phyloP scores from a whole-genome alignment of 2,329 filamentous ascomycete species.

The Orbilia oligospora region DNA sequence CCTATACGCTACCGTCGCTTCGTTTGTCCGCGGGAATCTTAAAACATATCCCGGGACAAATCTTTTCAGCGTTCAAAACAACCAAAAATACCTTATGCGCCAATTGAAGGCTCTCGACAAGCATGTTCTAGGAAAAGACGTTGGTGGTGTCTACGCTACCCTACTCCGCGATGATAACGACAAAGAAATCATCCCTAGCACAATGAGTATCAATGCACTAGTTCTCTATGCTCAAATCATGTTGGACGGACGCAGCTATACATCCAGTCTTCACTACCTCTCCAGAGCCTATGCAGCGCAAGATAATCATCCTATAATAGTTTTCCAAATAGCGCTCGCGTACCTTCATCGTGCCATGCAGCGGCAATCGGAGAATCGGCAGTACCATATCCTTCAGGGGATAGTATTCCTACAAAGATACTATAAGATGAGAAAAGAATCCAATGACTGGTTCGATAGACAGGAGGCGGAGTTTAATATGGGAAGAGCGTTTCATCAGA shows the following conservation, averaged over 20 bases:
- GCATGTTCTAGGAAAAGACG: conserved; percentile 72
- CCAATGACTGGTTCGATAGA: conserved; percentile 66
- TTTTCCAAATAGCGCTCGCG: conserved; percentile 83
- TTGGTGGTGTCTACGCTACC: conserved; percentile 64
- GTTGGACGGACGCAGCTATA: conserved; percentile 85
- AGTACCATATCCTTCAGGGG: conserved; percentile 88
- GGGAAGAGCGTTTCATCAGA: conserved; percentile 80
- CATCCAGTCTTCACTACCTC: conserved; percentile 79
- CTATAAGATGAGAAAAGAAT: conserved; percentile 72
- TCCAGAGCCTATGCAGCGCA: conserved; percentile 82
- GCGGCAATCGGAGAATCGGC: conserved; percentile 88
- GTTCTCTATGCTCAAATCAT: conserved; percentile 93
- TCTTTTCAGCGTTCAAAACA: conserved; percentile 64
- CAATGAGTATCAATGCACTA: conserved; percentile 83
- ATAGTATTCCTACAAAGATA: conserved; percentile 84
- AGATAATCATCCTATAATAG: conserved; percentile 81
- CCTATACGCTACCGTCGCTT: conserved; percentile 58
- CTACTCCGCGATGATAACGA: conserved; percentile 66
- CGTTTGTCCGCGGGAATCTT: conserved; percentile 62
- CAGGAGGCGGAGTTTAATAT: conserved; percentile 89
- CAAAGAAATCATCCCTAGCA: conserved; percentile 67
- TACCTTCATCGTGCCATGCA: conserved; percentile 93
- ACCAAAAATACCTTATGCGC: conserved; percentile 89
- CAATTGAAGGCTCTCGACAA: conserved; percentile 93
- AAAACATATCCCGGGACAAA: conserved; percentile 63